These are phyloP conservation scores for Colletotrichum limetticola DNA, from an alignment of 2,329 filamentous ascomycete species.

Conservation along the genomic window DNA sequence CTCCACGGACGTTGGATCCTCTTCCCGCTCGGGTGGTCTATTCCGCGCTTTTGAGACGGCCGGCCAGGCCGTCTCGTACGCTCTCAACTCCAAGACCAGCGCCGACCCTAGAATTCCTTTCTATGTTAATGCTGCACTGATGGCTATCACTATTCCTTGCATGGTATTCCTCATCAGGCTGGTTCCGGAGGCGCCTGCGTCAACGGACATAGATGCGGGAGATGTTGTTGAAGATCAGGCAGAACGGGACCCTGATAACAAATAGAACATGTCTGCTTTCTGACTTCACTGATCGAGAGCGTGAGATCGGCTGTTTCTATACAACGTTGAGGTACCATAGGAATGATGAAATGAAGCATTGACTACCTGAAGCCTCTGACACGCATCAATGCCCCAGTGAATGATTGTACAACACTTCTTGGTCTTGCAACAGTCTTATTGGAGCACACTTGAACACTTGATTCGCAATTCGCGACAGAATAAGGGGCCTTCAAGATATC, in stretches of 20 bases:
- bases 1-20: slow-evolving; percentile 45
- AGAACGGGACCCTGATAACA: neutral
- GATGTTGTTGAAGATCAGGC: neutral
- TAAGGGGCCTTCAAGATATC: too few relatives aligned
- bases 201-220: slow-evolving; percentile 19
- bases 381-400: neutral
- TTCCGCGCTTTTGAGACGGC: slow-evolving; percentile 43
- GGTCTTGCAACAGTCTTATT: neutral
- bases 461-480: too few relatives aligned
- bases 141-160: slow-evolving; percentile 8
- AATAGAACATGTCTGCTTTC: neutral
- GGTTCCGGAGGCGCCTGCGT: slow-evolving; percentile 16
- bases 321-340: neutral
- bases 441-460: too few relatives aligned
- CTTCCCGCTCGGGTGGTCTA: slow-evolving; percentile 42
- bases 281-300: neutral
- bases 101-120: slow-evolving; percentile 8
- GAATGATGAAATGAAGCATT: neutral
- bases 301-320: too few relatives aligned
- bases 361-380: neutral
- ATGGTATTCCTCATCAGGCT: slow-evolving; percentile 23
- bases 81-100: slow-evolving; percentile 40
- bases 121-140: slow-evolving; percentile 3
- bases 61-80: slow-evolving; percentile 45
- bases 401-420: neutral